Conservation (phyloP, 495 filamentous ascomycete species). For the Penicillium lividum region DNA sequence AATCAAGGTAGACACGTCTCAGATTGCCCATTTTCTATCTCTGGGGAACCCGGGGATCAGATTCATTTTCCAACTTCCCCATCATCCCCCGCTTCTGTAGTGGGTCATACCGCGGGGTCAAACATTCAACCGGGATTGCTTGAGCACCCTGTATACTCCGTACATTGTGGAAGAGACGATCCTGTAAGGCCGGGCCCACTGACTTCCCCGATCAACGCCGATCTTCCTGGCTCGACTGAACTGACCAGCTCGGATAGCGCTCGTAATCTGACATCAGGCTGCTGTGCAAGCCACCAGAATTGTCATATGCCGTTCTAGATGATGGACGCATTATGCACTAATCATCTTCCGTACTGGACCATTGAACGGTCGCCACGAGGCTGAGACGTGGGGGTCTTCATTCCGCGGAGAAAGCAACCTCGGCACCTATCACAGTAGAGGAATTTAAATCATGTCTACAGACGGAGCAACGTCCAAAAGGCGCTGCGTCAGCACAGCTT, state of each 20-base stretch:
- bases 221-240: neutral
- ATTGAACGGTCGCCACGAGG: constrained; percentile 35
- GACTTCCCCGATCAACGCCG: neutral
- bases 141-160: constrained; percentile 5
- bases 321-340: constrained; percentile 18
- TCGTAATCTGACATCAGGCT: neutral
- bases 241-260: neutral
- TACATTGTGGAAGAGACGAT: neutral
- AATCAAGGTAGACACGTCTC: constrained; percentile 19
- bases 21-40: constrained; percentile 3
- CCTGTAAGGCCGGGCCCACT: neutral
- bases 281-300: constrained; percentile 1
- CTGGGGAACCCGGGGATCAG: neutral
- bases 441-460: constrained; percentile 28
- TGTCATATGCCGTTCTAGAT: constrained; percentile 7
- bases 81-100: constrained; percentile 23
- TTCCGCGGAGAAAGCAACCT: constrained; percentile 28
- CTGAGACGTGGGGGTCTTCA: constrained; percentile 20
- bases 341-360: constrained; percentile 19
- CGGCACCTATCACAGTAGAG: constrained; percentile 17
- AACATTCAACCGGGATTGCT: constrained; percentile 4
- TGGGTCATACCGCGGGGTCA: constrained; percentile 29
- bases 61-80: constrained; percentile 2
- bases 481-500: constrained; percentile 90
- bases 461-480: constrained; percentile 61